Evolutionary conservation across 2,329 filamentous ascomycete genomes (phyloP).

Genomic region (Talaromyces amestolkiae): DNA sequence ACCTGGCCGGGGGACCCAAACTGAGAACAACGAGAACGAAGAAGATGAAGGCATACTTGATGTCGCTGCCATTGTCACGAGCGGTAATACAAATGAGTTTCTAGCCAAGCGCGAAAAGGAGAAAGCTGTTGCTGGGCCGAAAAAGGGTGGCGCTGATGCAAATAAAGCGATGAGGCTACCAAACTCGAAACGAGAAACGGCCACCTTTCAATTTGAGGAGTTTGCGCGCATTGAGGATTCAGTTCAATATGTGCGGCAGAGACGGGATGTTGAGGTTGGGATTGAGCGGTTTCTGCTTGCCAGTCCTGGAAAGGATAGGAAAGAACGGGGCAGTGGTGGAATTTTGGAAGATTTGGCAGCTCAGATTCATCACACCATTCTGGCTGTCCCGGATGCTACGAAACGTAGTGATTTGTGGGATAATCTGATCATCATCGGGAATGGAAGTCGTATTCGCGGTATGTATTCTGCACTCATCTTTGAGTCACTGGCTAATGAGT

Average conservation of each 20-base stretch:
- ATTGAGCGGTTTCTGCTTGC: conserved; percentile 60
- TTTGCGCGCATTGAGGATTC: conserved; percentile 54
- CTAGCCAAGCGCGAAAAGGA: conserved; percentile 63
- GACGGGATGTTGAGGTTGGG: conserved; percentile 60
- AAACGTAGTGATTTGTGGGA: conserved; percentile 90
- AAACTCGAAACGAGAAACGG: conserved; percentile 59
- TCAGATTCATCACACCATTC: conserved; percentile 78
- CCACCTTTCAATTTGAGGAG: conserved; percentile 62
- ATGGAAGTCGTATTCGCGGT: conserved; percentile 69
- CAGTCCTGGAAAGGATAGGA: conserved; percentile 38
- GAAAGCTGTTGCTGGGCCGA: conserved; percentile 55
- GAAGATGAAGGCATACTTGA: conserved; percentile 64
- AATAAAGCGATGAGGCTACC: conserved; percentile 53
- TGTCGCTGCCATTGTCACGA: conserved; percentile 61
- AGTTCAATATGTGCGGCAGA: conserved; percentile 50
- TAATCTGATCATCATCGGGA: conserved; percentile 84
- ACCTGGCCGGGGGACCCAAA: conserved; percentile 55
- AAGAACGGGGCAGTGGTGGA: conserved; percentile 49
- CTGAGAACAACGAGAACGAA: conserved; percentile 48
- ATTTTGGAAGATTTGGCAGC: conserved; percentile 82
- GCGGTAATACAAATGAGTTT: conserved; percentile 62
- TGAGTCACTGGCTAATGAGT: background rate
- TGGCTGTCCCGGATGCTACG: conserved; percentile 77
- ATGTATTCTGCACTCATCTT: background rate
- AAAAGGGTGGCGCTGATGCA: conserved; percentile 48